These are phyloP conservation scores for Ophiocordyceps camponoti-saundersi DNA, from an alignment of 2,329 filamentous ascomycete genomes.

Conservation along the genomic window DNA sequence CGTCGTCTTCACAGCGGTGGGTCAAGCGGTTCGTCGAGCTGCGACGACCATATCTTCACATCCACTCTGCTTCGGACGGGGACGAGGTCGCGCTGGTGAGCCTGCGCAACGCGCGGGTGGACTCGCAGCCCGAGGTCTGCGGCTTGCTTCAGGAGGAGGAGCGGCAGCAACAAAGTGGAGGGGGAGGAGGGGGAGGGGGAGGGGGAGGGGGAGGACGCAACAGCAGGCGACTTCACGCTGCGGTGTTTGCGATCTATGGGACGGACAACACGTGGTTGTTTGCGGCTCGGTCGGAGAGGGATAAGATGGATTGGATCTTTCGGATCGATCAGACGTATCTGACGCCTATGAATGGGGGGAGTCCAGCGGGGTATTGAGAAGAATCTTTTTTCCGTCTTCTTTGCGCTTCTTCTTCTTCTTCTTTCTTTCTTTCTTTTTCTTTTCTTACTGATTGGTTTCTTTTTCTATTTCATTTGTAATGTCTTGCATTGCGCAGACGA, in stretches of 20 bases:
- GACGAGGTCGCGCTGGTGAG: slow-evolving; percentile 86
- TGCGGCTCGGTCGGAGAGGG: slow-evolving; percentile 69
- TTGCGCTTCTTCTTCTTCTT: too few species aligned
- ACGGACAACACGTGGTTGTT: slow-evolving; percentile 93
- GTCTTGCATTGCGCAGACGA: too few species aligned
- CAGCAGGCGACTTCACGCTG: slow-evolving; percentile 39
- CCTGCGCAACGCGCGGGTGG: slow-evolving; percentile 75
- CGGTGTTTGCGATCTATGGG: slow-evolving; percentile 88
- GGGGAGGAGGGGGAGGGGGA: slow-evolving; percentile 15
- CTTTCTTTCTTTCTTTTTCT: background rate
- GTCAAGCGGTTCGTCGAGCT: slow-evolving; percentile 86
- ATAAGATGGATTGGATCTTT: slow-evolving; percentile 95
- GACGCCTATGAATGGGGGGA: slow-evolving; percentile 16
- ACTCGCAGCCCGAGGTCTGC: slow-evolving; percentile 78
- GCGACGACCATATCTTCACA: slow-evolving; percentile 76
- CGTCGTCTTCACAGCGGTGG: slow-evolving; percentile 49
- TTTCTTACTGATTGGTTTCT: background rate
- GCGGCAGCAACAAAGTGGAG: slow-evolving; percentile 15
- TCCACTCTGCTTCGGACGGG: slow-evolving; percentile 70
- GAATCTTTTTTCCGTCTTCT: too few species aligned
- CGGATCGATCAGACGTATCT: slow-evolving; percentile 72
- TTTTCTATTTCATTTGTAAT: too few species aligned
- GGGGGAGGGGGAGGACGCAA: slow-evolving; percentile 14
- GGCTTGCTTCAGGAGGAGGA: slow-evolving; percentile 43
- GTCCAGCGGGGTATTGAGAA: background rate